A percentile compares a stretch with the other conserved stretches of the same genome.
Evolutionary conservation across 1,284 basidiomycete genomes (phyloP).

Genomic region (Malassezia furfur): DNA sequence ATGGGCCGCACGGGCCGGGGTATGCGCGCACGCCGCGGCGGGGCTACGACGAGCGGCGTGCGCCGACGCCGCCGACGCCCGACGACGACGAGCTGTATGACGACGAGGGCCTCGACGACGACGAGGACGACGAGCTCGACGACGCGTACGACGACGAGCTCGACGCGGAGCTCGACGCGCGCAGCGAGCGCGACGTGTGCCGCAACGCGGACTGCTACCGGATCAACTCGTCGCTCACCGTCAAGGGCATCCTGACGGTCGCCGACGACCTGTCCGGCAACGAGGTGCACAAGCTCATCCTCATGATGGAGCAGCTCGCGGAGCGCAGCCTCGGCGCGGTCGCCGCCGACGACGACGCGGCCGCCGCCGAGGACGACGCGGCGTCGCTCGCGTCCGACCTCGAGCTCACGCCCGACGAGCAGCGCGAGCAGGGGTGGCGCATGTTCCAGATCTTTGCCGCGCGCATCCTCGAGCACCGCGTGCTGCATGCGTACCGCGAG

Average conservation of each 20-base stretch:
- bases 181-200: constrained; percentile 30
- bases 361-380: constrained; percentile 50
- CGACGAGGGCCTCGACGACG: constrained; percentile 39
- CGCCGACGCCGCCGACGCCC: background rate
- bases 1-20: constrained; percentile 12
- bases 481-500: constrained; percentile 82
- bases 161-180: constrained; percentile 34
- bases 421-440: constrained; percentile 93
- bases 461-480: constrained; percentile 96
- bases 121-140: constrained; percentile 55
- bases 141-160: constrained; percentile 54
- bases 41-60: background rate
- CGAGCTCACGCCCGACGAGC: constrained; percentile 53
- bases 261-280: constrained; percentile 97
- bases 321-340: constrained; percentile 69
- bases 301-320: constrained; percentile 99
- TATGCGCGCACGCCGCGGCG: constrained; percentile 1
- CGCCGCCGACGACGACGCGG: constrained; percentile 25
- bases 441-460: constrained; percentile 99
- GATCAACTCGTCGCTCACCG: constrained; percentile 18
- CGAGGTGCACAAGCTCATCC: constrained; percentile 94
- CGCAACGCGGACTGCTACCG: constrained; percentile 14
- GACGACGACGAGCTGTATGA: constrained; percentile 20
- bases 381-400: constrained; percentile 41
- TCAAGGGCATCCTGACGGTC: constrained; percentile 80